Base-by-base conservation (phyloP, 495 filamentous ascomycete genomes). In the Elasticomyces elasticus region DNA sequence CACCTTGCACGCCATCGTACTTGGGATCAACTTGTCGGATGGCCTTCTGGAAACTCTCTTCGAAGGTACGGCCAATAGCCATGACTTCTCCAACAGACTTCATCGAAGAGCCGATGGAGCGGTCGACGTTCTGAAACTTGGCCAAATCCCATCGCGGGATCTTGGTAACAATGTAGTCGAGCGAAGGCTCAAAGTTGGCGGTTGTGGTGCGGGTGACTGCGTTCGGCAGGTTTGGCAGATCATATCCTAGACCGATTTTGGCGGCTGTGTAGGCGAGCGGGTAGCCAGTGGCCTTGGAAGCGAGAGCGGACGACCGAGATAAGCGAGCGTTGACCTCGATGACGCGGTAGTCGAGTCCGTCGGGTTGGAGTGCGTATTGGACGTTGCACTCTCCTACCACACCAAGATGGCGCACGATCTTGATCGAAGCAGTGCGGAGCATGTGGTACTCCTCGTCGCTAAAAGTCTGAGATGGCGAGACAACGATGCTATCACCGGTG, bases 381-480 rank as follows among this genome's bases (percentile, higher is more conserved):
- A 98, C 95, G 67, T 98, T 98, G 72, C 92, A 98, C 72, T 98
- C 92, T 61, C 92, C 92, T 31, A 98, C 89, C 51, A 98, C 92
- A 33, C 90, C 92, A 38, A 98, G 78, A 66, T 98, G 92, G 37
- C 92, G 85, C 62, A 98, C 94, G 61, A 98, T 92, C 67, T 97
- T 98, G 67, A 98, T 90, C n/a, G 92, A 87, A 12, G 92, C 95
- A 7, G 92, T 94, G 41, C 92, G 87, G 25, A 98, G 79, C 92
- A 98, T 98, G 72, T 96, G 95, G 72, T 98, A 98, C 67, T 98
- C 92, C 66, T 95, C 91, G 56, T 98, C 94, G 10, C 89, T 92
- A 26, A 98, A 79, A 0, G 92, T 98, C 70, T 97, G 92, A 10
- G 89, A 95, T 23, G 92, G 92, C 4, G 92, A 94, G 20, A 98